phyloP scores from a whole-genome alignment of 202 grass and related monocot species.

The Miscanthus sacchariflorus region DNA sequence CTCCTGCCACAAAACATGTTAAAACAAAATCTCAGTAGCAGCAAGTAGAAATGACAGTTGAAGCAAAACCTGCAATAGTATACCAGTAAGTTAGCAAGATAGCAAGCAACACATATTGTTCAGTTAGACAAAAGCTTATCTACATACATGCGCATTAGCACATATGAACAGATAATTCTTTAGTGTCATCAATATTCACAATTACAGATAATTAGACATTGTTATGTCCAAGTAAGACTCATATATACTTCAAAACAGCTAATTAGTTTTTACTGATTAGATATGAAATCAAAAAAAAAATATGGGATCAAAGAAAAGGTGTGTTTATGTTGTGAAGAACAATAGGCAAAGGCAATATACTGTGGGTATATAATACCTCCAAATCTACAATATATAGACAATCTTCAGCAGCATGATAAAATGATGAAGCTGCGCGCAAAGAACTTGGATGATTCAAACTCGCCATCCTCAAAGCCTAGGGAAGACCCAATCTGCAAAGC shows the following conservation, averaged over 20 bases:
- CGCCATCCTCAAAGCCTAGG: conserved; percentile 88
- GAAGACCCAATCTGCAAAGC: conserved; percentile 83
- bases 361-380: conserved; percentile 63
- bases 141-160: too few relatives aligned
- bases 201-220: conserved; percentile 2
- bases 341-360: background rate
- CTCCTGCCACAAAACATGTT: too few relatives aligned
- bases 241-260: conserved; percentile 8
- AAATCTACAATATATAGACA: conserved; percentile 93
- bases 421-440: conserved; percentile 75
- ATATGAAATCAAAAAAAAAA: conserved; percentile 28
- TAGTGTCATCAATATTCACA: conserved; percentile 3
- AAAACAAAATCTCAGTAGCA: too few relatives aligned
- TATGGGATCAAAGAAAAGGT: background rate
- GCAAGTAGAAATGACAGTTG: too few relatives aligned
- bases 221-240: conserved; percentile 16
- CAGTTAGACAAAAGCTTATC: too few relatives aligned
- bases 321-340: conserved; percentile 1
- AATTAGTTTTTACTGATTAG: background rate
- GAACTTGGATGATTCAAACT: conserved; percentile 92
- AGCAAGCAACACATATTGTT: too few relatives aligned
- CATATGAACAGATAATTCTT: background rate
- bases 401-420: conserved; percentile 70
- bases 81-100: too few relatives aligned
- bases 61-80: too few relatives aligned